phyloP scores from a whole-genome alignment of 805 yeast species.

The Kluyveromyces aestuarii region DNA sequence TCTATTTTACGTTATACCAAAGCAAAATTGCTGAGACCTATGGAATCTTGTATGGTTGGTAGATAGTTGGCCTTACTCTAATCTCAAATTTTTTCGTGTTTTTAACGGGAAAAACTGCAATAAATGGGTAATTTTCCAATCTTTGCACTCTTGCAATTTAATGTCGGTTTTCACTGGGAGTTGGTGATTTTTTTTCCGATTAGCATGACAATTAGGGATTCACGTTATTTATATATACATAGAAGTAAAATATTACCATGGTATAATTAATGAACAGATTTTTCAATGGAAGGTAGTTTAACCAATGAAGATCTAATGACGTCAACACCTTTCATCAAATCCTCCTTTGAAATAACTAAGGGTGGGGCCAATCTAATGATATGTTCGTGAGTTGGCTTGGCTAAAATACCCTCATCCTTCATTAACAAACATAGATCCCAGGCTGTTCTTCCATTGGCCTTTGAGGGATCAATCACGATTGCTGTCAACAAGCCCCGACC shows the following conservation, averaged over 20 bases:
- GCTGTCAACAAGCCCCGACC: conserved; percentile 87
- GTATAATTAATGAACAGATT: neutral
- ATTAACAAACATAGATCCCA: conserved; percentile 91
- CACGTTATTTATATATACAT: neutral
- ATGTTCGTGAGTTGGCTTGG: conserved; percentile 94
- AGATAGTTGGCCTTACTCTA: too few relatives aligned
- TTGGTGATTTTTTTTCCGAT: too few relatives aligned
- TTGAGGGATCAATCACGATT: conserved; percentile 76
- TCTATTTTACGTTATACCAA: too few relatives aligned
- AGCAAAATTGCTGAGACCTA: too few relatives aligned
- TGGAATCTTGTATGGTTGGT: too few relatives aligned
- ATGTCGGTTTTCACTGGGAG: too few relatives aligned
- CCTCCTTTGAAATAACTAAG: conserved; percentile 80
- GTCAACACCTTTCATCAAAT: conserved; percentile 70
- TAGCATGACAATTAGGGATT: too few relatives aligned
- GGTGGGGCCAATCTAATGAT: conserved; percentile 97
- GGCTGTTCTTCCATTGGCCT: conserved; percentile 83
- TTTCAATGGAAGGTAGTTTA: conserved; percentile 5
- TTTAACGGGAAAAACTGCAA: too few relatives aligned
- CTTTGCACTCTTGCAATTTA: too few relatives aligned
- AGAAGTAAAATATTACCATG: neutral
- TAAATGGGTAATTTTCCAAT: too few relatives aligned
- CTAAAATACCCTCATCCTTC: conserved; percentile 83
- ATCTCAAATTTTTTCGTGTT: too few relatives aligned
- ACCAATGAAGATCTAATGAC: conserved; percentile 54